Evolutionary conservation across 2,329 filamentous ascomycete species (phyloP), one percentile per base, ranked within the genome.

Genomic region (Dactylellina leptospora): DNA sequence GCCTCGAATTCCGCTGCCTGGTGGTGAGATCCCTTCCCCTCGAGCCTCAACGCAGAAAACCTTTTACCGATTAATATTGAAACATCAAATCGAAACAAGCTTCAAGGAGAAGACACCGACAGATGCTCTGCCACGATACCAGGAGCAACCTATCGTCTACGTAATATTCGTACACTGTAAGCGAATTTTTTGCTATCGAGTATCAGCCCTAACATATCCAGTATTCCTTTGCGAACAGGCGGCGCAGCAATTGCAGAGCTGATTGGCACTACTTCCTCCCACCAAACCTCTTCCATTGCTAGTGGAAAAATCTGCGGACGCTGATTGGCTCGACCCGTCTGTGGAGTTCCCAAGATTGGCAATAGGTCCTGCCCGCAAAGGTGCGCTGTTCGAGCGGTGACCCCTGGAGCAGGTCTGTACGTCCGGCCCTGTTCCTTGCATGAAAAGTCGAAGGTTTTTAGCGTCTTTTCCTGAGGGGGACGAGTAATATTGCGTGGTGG

Each of bases 341-440:
- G 68, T 50, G 59, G 59, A 72, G 53, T 72, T 72, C 59, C 68
- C 68, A 62, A 72, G 66, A 63, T 72, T 47, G 59, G 68, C 53
- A 64, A 63, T 45, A 48, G 11, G 56, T 64, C 50, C 68, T 72
- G 66, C 51, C 66, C 53, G 58, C 44, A 44, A 62, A 62, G 53
- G 66, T 51, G 56, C 54, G 54, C 38, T 59, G 50, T 48, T 59
- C 51, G 58, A 62, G 56, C 50, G 42, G 51, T 47, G 38, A 40
- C 28, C 68, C 68, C 66, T 72, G 68, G 58, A 20, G 51, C 44
- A n/a, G 38, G 16, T 40, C 56, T 59, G 59, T 59, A 20, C 60
- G 60, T 48, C 47, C 61, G 40, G 59, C 68, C 68, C 58, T 64
- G 68, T 72, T 72, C 68, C 68, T 72, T 72, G 68, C 68, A 72